Evolutionary conservation across 306 rosid species (phyloP).

Genomic region (Echinosophora koreensis): DNA sequence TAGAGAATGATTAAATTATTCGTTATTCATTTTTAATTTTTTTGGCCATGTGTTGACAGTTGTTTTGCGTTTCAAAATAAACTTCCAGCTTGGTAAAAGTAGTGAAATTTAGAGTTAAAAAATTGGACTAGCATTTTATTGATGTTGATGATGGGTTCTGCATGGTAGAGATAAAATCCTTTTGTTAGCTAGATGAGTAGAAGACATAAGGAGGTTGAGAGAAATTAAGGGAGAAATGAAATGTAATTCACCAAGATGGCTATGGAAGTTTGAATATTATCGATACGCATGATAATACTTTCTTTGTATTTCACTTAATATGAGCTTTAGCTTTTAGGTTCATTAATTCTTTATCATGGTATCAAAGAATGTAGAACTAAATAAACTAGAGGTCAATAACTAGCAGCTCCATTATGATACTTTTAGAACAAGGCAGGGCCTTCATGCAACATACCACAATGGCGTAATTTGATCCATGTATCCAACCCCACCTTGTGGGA

Average conservation of each 20-base stretch:
- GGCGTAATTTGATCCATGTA: not conserved
- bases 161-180: slow-evolving; percentile 30
- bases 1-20: slow-evolving; percentile 45
- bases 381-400: slow-evolving; percentile 7
- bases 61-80: slow-evolving; percentile 4
- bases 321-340: not conserved
- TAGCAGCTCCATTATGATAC: not conserved
- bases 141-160: slow-evolving; percentile 30
- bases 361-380: not conserved
- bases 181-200: not conserved
- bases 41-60: slow-evolving; percentile 14
- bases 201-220: not conserved
- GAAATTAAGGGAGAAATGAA: not conserved
- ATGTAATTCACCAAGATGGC: not conserved
- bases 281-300: not conserved
- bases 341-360: not conserved
- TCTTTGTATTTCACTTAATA: not conserved
- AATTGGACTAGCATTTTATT: slow-evolving; percentile 24
- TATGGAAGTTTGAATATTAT: not conserved
- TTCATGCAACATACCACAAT: not conserved
- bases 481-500: no score
- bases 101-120: slow-evolving; percentile 35
- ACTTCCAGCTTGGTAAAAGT: slow-evolving; percentile 35
- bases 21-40: not conserved
- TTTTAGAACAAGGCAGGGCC: not conserved